These are phyloP conservation scores for Bjerkandera adusta DNA, from an alignment of 1,284 basidiomycete genomes.

Conservation along the genomic window DNA sequence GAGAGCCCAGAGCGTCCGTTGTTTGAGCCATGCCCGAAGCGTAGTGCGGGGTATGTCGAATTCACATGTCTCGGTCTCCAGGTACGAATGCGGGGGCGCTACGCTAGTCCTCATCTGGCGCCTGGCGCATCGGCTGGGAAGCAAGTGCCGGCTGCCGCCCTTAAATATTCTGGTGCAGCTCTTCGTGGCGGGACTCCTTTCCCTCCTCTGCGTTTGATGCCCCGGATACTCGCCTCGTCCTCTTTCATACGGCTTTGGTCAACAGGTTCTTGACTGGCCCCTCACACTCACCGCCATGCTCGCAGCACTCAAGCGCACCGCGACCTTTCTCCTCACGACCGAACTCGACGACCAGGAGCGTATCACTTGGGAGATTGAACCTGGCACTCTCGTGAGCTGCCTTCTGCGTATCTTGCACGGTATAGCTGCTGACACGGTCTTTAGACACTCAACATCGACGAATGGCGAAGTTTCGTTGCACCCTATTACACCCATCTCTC, in stretches of 20 bases:
- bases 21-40: too few relatives aligned
- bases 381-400: constrained; percentile 12
- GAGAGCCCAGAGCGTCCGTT: too few relatives aligned
- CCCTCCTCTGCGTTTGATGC: constrained; percentile 6
- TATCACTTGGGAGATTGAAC: constrained; percentile 11
- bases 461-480: constrained; percentile 21
- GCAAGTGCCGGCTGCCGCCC: not conserved
- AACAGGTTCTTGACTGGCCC: constrained; percentile 4
- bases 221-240: not conserved
- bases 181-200: constrained; percentile 1
- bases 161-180: not conserved
- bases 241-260: constrained; percentile 4
- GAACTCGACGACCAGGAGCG: constrained; percentile 6
- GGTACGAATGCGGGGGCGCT: too few relatives aligned
- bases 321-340: constrained; percentile 11
- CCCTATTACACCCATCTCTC: constrained; percentile 24
- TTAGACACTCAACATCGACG: constrained; percentile 28
- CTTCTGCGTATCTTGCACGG: not conserved
- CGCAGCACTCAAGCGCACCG: constrained; percentile 14
- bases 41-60: constrained; percentile 6
- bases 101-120: too few relatives aligned
- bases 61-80: constrained; percentile 7
- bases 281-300: constrained; percentile 12
- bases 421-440: not conserved
- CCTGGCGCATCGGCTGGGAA: not conserved